Evolutionary conservation across 2,329 filamentous ascomycete species (phyloP).

Genomic region (Botrytis elliptica): DNA sequence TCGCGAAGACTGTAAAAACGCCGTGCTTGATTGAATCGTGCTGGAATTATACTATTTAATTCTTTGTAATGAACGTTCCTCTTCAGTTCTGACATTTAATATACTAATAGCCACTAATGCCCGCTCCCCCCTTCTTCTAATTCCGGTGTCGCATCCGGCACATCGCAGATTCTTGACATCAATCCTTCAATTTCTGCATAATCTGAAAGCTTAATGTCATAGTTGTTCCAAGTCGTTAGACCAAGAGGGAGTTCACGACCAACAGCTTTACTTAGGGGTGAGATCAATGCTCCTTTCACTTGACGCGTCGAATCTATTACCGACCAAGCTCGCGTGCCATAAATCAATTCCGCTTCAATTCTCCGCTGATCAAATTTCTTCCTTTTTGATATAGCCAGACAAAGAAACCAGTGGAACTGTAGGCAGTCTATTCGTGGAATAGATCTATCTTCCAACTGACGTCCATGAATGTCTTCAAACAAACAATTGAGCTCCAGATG

Average conservation of each 20-base stretch:
- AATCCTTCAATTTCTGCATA: background rate
- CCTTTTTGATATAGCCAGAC: background rate
- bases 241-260: no score
- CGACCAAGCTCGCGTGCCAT: background rate
- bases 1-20: no score
- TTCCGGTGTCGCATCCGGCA: background rate
- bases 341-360: background rate
- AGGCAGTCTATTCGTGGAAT: background rate
- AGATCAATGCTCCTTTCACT: background rate
- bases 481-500: background rate
- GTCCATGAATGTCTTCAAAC: background rate
- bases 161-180: background rate
- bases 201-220: no score
- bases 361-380: background rate
- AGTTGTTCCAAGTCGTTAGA: no score
- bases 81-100: background rate
- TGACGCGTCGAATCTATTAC: accelerated
- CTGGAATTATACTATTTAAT: no score
- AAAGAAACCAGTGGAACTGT: background rate
- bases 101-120: background rate
- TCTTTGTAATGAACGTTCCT: background rate
- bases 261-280: background rate
- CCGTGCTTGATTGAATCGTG: no score
- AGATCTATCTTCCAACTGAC: background rate
- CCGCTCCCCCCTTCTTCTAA: background rate